Percentiles rank a stretch among this genome's conserved stretches.
Conservation (phyloP, 805 yeast species). For the Spathaspora arborariae region DNA sequence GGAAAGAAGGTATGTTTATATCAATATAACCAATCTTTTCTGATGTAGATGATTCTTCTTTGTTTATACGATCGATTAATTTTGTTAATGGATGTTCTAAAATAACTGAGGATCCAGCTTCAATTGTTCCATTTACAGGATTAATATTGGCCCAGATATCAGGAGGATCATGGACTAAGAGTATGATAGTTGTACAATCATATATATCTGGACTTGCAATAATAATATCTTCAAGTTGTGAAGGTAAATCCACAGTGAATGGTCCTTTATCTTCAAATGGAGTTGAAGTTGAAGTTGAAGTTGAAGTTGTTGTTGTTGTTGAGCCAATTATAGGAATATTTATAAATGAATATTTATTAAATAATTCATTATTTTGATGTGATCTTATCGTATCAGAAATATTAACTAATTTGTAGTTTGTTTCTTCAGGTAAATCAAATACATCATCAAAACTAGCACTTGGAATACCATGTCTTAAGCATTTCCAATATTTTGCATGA, state of each 20-base stretch:
- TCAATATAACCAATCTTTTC: constrained; percentile 71
- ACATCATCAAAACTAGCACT: constrained; percentile 37
- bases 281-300: background rate
- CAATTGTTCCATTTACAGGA: constrained; percentile 74
- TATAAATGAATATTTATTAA: constrained; percentile 54
- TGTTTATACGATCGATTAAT: constrained; percentile 54
- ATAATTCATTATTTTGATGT: constrained; percentile 59
- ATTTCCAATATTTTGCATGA: constrained; percentile 87
- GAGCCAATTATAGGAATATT: constrained; percentile 56
- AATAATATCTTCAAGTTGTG: constrained; percentile 58
- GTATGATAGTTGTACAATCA: constrained; percentile 57
- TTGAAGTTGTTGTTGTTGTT: background rate
- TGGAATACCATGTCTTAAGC: constrained; percentile 56
- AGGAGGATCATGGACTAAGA: constrained; percentile 86
- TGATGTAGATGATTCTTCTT: constrained; percentile 21
- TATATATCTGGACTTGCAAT: constrained; percentile 70
- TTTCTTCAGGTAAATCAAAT: constrained; percentile 27
- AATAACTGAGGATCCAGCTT: constrained; percentile 66
- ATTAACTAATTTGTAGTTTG: constrained; percentile 38
- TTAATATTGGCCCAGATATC: constrained; percentile 87
- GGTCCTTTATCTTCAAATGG: constrained; percentile 15
- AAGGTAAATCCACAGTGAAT: constrained; percentile 41
- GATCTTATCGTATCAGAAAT: constrained; percentile 74
- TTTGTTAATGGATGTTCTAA: constrained; percentile 65
- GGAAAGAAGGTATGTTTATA: constrained; percentile 67